Percentiles rank a stretch among this genome's conserved stretches.
Evolutionary conservation across 2,329 filamentous ascomycete genomes (phyloP).

Genomic region (Eutypella sp.): DNA sequence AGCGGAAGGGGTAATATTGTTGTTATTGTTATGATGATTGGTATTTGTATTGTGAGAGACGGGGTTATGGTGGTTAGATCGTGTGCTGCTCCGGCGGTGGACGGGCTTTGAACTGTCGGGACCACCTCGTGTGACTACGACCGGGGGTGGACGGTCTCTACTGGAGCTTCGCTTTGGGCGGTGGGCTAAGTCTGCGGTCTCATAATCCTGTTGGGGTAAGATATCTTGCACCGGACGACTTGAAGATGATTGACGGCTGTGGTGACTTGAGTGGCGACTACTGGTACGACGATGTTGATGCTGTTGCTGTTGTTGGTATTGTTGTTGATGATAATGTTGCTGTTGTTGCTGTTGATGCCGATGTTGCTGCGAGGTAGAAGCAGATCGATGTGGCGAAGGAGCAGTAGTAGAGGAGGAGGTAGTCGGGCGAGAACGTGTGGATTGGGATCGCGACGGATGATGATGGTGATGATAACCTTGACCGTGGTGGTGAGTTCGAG

Average conservation of each 20-base stretch:
- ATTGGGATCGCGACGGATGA: constrained; percentile 1
- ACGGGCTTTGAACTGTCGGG: constrained; percentile 47
- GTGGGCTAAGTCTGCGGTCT: constrained; percentile 62
- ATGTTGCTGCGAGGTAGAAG: constrained; percentile 17
- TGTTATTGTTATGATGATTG: constrained; percentile 15
- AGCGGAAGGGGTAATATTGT: constrained; percentile 40
- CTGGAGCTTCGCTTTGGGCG: constrained; percentile 61
- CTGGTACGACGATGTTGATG: constrained; percentile 27
- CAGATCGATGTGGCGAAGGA: constrained; percentile 12
- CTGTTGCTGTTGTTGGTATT: constrained; percentile 24
- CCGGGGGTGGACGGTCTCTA: constrained; percentile 49
- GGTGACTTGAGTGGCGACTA: constrained; percentile 34
- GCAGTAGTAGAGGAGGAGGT: constrained; percentile 4
- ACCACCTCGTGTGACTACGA: constrained; percentile 29
- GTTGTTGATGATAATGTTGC: constrained; percentile 25
- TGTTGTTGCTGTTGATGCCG: constrained; percentile 25
- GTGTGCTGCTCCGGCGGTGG: constrained; percentile 46
- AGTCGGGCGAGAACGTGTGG: constrained; percentile 4
- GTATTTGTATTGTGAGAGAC: background rate
- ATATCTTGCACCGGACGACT: constrained; percentile 39
- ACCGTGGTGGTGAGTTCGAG: background rate
- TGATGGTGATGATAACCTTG: no score
- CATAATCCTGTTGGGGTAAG: constrained; percentile 63
- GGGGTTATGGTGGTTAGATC: constrained; percentile 36
- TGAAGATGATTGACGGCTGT: constrained; percentile 31